A percentile compares a stretch with the other conserved stretches of the same genome.
Conservation (phyloP, 495 filamentous ascomycete species). For the Hypoxylon lenormandii region DNA sequence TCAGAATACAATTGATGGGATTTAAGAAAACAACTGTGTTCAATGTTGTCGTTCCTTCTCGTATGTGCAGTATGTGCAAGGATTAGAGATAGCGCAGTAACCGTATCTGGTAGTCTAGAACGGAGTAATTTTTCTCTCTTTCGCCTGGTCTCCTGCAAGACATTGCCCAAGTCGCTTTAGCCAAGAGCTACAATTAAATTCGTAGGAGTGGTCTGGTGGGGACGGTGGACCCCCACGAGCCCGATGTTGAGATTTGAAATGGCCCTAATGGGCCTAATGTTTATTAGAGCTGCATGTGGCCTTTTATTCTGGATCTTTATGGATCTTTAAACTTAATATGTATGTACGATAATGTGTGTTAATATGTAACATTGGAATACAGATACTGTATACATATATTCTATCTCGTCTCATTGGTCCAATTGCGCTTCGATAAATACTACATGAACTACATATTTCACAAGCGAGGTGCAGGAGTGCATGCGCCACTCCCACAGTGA, state of each 20-base stretch:
- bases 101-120: slow-evolving; percentile 39
- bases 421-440: too few species aligned
- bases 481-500: too few species aligned
- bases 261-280: neutral
- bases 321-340: slow-evolving; percentile 1
- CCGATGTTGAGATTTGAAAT: slow-evolving; percentile 26
- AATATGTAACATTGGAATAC: too few species aligned
- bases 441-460: too few species aligned
- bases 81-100: slow-evolving; percentile 41
- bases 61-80: slow-evolving; percentile 40
- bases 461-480: too few species aligned
- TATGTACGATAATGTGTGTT: too few species aligned
- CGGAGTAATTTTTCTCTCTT: slow-evolving; percentile 30
- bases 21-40: slow-evolving; percentile 45
- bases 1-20: slow-evolving; percentile 24
- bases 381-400: too few species aligned
- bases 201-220: slow-evolving; percentile 33
- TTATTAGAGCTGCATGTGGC: neutral
- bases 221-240: slow-evolving; percentile 36
- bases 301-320: neutral
- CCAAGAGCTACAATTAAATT: slow-evolving; percentile 45
- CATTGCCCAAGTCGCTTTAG: slow-evolving; percentile 28
- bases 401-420: too few species aligned
- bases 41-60: slow-evolving; percentile 40
- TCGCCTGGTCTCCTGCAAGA: slow-evolving; percentile 32